Evolutionary conservation across 164 flowering plant species (phyloP), one percentile per base, ranked within the genome.

Genomic region (Berberis vulgaris): DNA sequence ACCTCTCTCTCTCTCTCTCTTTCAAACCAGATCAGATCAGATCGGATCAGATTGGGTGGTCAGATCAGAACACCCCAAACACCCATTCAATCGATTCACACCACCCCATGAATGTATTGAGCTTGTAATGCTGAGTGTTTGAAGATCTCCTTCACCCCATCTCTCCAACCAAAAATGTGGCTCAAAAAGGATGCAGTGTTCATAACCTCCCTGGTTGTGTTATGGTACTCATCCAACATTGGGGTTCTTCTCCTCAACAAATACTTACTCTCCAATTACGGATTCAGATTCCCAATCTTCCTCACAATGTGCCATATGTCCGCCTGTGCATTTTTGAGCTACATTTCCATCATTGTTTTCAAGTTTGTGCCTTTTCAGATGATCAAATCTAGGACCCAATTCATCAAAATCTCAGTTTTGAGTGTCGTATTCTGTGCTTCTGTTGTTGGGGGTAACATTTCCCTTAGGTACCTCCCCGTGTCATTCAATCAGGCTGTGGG

Each of bases 221-320:
- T 78, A 60, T 87, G 95, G 95, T 87, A 87, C 64, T 67, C 84
- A 46, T 84, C 95, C 44, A 87, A 87, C 79, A 87, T 87, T 40
- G 90, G 91, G 2, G 91, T 87, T 45, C 76, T 87, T 13, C 84
- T 87, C 38, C 79, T 87, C 46, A 87, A 87, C 85, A 87, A 87
- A 69, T 79, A 67, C 71, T 58, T 87, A 38, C 82, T 87, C 57
- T 81, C 87, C 47, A 87, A 81, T 63, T 85, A 84, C 69, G 87
- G 84, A 38, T 85, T 85, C 82, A 60, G 75, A 52, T 87, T 78
- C 75, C 95, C 95, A 47, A 85, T 87, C 66, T 84, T 87, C 78
- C 84, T 87, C 67, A 87, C 95, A 59, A 84, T 87, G 87, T 87
- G 95, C 64, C 95, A 87, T 71, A 87, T 87, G 95, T 59, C 87